Evolutionary conservation across 2,329 filamentous ascomycete genomes (phyloP), one percentile per base, ranked within the genome.

Genomic region (Bretziella fagacearum): DNA sequence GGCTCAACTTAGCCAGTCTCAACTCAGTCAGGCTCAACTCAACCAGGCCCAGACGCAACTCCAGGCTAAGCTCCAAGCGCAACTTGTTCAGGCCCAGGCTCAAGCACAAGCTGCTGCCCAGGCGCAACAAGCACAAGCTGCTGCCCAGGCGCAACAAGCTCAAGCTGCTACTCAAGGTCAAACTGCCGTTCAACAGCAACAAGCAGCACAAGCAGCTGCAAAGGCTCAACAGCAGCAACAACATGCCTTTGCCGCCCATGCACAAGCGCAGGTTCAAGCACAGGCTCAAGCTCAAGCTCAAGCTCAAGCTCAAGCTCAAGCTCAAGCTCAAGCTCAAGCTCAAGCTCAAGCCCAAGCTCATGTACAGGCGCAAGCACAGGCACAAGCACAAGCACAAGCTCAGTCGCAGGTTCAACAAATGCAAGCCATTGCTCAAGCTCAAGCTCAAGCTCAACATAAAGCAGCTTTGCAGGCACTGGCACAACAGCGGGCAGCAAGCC

Each of bases 61-160:
- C n/a, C n/a, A n/a, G n/a, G n/a, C n/a, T n/a, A n/a, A n/a, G n/a
- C n/a, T n/a, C n/a, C n/a, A n/a, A 6, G 35, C 18, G 3, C 22
- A 45, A 10, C 22, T 45, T 18, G 37, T n/a, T 30, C 49, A 52
- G 22, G 39, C 8, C 7, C 50, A 45, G 11, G 40, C 48, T 18
- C 39, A 48, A 7, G 20, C 76, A 54, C 73, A 73, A 1, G 71
- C 73, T 49, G 60, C 75, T 26, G 64, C 76, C 6, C 61, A 72
- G 37, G 70, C 71, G 2, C 37, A 40, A 27, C 35, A 29, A 15
- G 44, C 48, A 10, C 33, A 46, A 26, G 46, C 49, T 25, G 35
- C 39, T 15, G 48, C 44, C 11, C 26, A 42, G n/a, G 48, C 48
- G 5, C 45, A 47, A 63, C n/a, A n/a, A 3, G 58, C 59, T 8